Base-by-base conservation (phyloP, 352 stramenopile species). In the Peronospora belbahrii region DNA sequence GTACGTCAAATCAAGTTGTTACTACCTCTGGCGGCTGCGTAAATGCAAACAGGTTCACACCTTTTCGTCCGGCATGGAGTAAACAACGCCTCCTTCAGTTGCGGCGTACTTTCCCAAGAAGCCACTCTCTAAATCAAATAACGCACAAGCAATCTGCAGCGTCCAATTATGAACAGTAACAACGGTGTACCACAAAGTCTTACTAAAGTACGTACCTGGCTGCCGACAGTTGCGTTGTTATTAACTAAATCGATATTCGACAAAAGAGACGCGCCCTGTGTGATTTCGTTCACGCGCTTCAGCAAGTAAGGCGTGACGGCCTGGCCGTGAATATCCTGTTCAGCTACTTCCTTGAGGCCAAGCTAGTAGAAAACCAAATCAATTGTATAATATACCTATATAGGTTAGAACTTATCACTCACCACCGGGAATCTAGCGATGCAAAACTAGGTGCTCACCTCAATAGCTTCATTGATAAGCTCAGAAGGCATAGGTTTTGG, bases 201-300 rank as follows among this genome's bases (percentile, higher is more conserved):
- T 27, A 20, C 24, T 4, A 11, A 23, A 37, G 13, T 9, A 46
- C 14, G 32, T 58, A 98, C 95, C 59, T 97, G 75, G 18, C 94
- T 95, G 33, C 95, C 96, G 19, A 98, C 68, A 30, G 66, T 69
- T 9, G 95, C 96, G 67, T 99, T 99, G 64, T 97, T 93, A 56
- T 95, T 91, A 13, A 99, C 94, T 14, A 99, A 69, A 11, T 94
- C 81, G 38, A 98, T 97, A 72, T 99, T 99, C 20, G 93, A 97
- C 23, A 77, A 61, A 18, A 98, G 78, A 8, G 84, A 97, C 9
- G 57, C 65, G 25, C 95, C 95, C n/a, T 75, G 67, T 20, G 96
- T 99, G 55, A 96, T 87, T 61, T 98, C 81, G 41, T 97, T 95
- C 20, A 98, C 75, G 3, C 79, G 67, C 56, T 86, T 88, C 28